A percentile compares a stretch with the other conserved stretches of the same genome.
Evolutionary conservation across 148 eudicot genomes (phyloP).

Genomic region (Rhododendron mucronatum): DNA sequence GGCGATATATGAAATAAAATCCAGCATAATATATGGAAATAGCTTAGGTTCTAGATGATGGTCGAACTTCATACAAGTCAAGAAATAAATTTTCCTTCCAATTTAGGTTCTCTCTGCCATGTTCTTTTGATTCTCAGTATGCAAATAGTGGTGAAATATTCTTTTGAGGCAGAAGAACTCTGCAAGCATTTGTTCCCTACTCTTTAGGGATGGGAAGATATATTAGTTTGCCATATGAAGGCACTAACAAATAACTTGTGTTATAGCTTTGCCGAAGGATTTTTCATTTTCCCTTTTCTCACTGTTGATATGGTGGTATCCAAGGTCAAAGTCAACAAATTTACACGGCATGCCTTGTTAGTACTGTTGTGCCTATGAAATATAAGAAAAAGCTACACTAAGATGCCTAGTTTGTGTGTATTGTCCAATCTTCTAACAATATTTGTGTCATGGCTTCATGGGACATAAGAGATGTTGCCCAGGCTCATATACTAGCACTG

Average conservation of each 20-base stretch:
- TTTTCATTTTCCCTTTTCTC: neutral
- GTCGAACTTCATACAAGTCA: neutral
- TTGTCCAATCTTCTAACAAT: neutral
- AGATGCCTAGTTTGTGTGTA: neutral
- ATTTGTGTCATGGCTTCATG: neutral
- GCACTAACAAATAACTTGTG: neutral
- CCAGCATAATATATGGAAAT: neutral
- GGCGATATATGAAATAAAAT: neutral
- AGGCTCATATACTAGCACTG: too few species aligned
- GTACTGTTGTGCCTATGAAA: neutral
- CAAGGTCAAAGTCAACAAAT: neutral
- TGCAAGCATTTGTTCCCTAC: neutral
- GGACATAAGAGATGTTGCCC: neutral
- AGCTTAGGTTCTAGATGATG: neutral
- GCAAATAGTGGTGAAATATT: neutral
- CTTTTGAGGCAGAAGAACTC: neutral
- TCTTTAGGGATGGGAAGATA: neutral
- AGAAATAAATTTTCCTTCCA: neutral
- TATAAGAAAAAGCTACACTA: neutral
- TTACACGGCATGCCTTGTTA: neutral
- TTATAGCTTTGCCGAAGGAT: neutral
- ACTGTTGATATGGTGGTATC: neutral
- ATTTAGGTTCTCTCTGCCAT: neutral
- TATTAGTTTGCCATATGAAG: neutral
- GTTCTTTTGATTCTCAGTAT: neutral